Percentiles rank a stretch among this genome's conserved stretches.
Conservation (phyloP, 2,329 filamentous ascomycete species). For the Arthrocladium fulminans region DNA sequence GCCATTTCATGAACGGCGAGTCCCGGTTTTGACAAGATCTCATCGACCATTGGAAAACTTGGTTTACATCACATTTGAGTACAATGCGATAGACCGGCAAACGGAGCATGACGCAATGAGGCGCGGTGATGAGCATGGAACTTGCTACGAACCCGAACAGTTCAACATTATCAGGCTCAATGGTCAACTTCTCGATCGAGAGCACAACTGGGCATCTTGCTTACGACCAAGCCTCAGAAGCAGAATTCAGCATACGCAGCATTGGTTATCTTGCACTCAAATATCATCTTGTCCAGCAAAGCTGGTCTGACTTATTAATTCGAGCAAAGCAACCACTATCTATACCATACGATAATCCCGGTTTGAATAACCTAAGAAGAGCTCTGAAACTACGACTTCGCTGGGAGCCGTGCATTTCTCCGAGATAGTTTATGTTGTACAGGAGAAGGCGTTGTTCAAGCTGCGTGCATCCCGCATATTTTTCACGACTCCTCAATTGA, state of each 20-base stretch:
- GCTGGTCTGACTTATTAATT: too few relatives aligned
- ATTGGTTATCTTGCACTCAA: too few relatives aligned
- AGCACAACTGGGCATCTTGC: slow-evolving; percentile 17
- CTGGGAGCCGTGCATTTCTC: too few relatives aligned
- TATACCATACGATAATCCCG: too few relatives aligned
- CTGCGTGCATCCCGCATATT: too few relatives aligned
- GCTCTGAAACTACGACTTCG: too few relatives aligned
- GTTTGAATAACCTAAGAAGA: too few relatives aligned
- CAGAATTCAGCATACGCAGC: neutral
- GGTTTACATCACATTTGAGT: slow-evolving; percentile 18
- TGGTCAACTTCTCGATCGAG: slow-evolving; percentile 17
- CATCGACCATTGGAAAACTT: slow-evolving; percentile 11
- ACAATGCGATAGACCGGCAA: neutral
- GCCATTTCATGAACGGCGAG: slow-evolving; percentile 8
- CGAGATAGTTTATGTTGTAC: too few relatives aligned
- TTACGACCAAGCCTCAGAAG: neutral
- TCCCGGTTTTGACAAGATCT: slow-evolving; percentile 12
- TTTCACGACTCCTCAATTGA: too few relatives aligned
- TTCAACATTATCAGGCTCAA: slow-evolving; percentile 15
- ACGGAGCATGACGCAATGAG: neutral
- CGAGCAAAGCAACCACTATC: too few relatives aligned
- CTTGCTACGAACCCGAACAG: neutral
- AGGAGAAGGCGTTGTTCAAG: too few relatives aligned
- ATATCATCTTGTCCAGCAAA: too few relatives aligned
- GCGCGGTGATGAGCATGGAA: neutral